Evolutionary conservation across 306 rosid genomes (phyloP).

Genomic region (Acacia acuminata): DNA sequence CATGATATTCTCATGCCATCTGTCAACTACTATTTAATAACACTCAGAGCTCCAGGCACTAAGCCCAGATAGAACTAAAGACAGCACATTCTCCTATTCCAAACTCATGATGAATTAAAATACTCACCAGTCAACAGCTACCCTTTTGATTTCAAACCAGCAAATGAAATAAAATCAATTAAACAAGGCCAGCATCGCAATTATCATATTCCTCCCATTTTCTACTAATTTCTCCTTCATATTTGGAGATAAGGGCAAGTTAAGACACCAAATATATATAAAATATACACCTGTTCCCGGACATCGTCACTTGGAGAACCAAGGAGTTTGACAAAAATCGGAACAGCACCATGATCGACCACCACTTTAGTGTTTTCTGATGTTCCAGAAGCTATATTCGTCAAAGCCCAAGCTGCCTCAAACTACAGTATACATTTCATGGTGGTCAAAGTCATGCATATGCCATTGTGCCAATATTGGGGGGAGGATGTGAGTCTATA

Average conservation of each 20-base stretch:
- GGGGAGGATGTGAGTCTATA: not conserved
- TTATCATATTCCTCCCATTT: not conserved
- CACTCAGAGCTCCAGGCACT: slow-evolving; percentile 1
- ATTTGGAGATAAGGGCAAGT: not conserved
- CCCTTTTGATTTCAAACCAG: not conserved
- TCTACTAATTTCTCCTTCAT: not conserved
- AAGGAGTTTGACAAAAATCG: slow-evolving; percentile 84
- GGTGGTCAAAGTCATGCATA: slow-evolving; percentile 14
- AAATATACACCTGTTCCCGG: slow-evolving; percentile 77
- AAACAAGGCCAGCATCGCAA: not conserved
- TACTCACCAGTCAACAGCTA: not conserved
- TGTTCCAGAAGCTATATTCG: slow-evolving; percentile 94
- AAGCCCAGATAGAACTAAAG: not conserved
- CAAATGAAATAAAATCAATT: not conserved
- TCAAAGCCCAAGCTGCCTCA: slow-evolving; percentile 99
- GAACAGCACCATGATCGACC: slow-evolving; percentile 87
- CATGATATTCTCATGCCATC: not conserved
- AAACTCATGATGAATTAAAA: not conserved
- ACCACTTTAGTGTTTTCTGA: slow-evolving; percentile 92
- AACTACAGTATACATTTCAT: slow-evolving; percentile 52
- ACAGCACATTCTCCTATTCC: not conserved
- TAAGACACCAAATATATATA: not conserved
- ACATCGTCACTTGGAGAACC: slow-evolving; percentile 90
- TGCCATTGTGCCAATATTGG: not conserved
- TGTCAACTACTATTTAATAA: not conserved